A percentile compares a stretch with the other conserved stretches of the same genome.
These are phyloP conservation scores for Domatiomyces catenatus DNA, from an alignment of 2,329 filamentous ascomycete genomes.

Conservation along the genomic window DNA sequence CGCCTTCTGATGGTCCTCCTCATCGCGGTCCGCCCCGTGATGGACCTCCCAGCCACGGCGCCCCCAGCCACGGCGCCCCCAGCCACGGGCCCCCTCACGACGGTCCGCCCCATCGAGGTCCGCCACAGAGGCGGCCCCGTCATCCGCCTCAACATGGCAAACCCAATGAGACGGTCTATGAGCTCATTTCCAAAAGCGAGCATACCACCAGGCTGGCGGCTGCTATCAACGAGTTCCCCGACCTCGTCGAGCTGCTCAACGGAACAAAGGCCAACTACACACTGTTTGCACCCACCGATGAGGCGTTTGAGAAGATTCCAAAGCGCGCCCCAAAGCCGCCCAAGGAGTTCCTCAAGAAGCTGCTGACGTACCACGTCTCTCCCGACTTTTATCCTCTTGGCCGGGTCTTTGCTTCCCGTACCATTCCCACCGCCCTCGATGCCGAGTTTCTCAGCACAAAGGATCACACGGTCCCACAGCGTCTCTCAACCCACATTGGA, in stretches of 20 bases:
- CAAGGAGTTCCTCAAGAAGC: conserved; percentile 52
- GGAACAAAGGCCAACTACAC: conserved; percentile 61
- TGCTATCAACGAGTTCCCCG: conserved; percentile 56
- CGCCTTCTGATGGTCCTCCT: conserved; percentile 19
- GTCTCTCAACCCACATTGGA: conserved; percentile 52
- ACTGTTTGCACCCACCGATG: conserved; percentile 63
- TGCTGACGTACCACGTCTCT: conserved; percentile 63
- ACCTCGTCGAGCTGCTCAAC: conserved; percentile 60
- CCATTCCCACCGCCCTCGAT: conserved; percentile 53
- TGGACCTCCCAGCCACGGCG: conserved; percentile 23
- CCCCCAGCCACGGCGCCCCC: conserved; percentile 11
- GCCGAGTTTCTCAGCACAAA: conserved; percentile 39
- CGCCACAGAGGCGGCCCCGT: conserved; percentile 20
- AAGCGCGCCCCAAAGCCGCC: conserved; percentile 44
- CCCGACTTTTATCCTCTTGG: conserved; percentile 50
- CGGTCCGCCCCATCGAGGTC: conserved; percentile 7
- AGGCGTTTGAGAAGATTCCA: conserved; percentile 55
- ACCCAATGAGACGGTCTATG: conserved; percentile 59
- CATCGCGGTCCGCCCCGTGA: conserved; percentile 19
- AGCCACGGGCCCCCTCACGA: conserved; percentile 26
- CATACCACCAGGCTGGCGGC: conserved; percentile 63
- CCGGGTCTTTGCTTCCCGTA: conserved; percentile 53
- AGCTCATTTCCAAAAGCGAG: conserved; percentile 61
- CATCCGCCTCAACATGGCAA: conserved; percentile 27
- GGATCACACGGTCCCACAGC: conserved; percentile 43